Base-by-base conservation (phyloP, 768 basidiomycete genomes). In the Coprinopsis marcescibilis region DNA sequence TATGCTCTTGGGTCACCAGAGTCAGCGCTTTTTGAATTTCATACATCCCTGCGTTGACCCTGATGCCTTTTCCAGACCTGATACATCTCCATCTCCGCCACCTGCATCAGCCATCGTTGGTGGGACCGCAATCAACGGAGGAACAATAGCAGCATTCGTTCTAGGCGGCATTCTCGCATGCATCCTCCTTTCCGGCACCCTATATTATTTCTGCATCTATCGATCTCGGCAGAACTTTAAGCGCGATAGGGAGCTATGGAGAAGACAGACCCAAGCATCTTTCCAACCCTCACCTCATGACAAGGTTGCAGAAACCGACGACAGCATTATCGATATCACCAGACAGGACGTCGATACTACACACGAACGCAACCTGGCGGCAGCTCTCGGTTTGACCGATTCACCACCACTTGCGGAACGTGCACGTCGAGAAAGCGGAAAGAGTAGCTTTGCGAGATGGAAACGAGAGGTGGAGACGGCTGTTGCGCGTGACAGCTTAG, bases 61-160 rank as follows among this genome's bases (percentile, higher is more conserved):
- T 27, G 12, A 38, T 20, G 42, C 46, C 19, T 15, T 45, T 50
- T 30, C n/a, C 27, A 48, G 55, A 39, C 48, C 45, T 34, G 32
- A 8, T 14, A 25, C 30, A 46, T 21, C 29, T 4, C 8, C 35
- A 21, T 23, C 21, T 20, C 15, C 39, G n/a, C 17, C 19, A 21
- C 48, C 50, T 24, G 35, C 56, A 34, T 39, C 57, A 2, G 36
- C 60, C 51, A 45, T 48, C 55, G 8, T 43, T 61, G 33, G 50
- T 56, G n/a, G 14, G 35, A 30, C 53, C 4, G 48, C 54, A 27
- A 63, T 70, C 15, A 49, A 75, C 1, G 65, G 65, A 50, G 83
- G 85, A 34, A 80, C 83, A 1, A 78, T 85, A 45, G 84, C 83
- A 15, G 85, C 83, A 0, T 66, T 85, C 24, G 73, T 71, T 8